Conservation (phyloP, 1,284 basidiomycete species). For the Puccinia polysora region DNA sequence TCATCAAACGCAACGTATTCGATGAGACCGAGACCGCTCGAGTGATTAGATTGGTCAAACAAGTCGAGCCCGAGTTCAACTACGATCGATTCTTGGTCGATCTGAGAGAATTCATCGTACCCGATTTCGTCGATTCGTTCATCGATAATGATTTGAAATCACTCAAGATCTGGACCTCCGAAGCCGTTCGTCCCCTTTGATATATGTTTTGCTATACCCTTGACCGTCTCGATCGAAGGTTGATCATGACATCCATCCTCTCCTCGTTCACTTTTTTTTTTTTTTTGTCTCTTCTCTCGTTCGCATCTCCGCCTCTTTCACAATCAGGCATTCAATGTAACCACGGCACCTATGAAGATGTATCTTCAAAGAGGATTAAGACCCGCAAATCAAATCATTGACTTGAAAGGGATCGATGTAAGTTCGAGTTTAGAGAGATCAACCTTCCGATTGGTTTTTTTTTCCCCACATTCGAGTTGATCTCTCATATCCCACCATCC, state of each 20-base stretch:
- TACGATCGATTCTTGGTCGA: conserved; percentile 84
- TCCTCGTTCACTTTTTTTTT: background rate
- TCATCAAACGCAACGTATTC: conserved; percentile 73
- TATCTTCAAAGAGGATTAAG: conserved; percentile 83
- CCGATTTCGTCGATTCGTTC: conserved; percentile 95
- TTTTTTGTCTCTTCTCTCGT: background rate
- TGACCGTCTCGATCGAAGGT: too few species aligned
- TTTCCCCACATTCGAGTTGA: background rate
- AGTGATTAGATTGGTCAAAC: conserved; percentile 79
- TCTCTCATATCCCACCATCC: conserved; percentile 49
- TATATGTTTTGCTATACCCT: conserved; percentile 6
- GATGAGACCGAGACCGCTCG: conserved; percentile 97
- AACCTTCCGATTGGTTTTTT: background rate
- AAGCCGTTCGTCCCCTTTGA: conserved; percentile 68
- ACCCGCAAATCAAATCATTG: conserved; percentile 83
- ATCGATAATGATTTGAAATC: conserved; percentile 79
- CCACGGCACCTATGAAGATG: conserved; percentile 95
- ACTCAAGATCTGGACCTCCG: conserved; percentile 86
- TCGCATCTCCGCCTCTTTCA: conserved; percentile 27
- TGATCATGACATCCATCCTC: background rate
- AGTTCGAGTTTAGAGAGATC: conserved; percentile 51
- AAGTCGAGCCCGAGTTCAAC: conserved; percentile 78
- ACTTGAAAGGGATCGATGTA: conserved; percentile 91
- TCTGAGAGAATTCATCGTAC: conserved; percentile 91
- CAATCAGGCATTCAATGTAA: conserved; percentile 80